Evolutionary conservation across 805 yeast species (phyloP), one percentile per base, ranked within the genome.

Genomic region (Candida jianshihensis): DNA sequence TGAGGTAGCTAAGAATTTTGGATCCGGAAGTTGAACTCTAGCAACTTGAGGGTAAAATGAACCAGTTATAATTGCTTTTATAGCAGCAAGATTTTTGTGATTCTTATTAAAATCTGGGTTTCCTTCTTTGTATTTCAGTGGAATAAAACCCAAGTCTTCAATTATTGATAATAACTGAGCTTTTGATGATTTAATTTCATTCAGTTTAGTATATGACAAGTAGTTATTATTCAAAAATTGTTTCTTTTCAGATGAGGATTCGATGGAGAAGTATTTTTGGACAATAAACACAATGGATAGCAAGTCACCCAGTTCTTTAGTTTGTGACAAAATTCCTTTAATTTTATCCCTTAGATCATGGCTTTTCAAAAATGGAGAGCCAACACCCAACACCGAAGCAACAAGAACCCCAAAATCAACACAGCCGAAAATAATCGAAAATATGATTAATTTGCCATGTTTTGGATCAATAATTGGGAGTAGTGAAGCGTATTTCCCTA

Each of bases 31-130:
- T 49, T 82, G 87, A 4, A 87, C 84, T 42, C 86, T 68, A 0
- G 92, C 89, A 24, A 87, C 65, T 37, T 83, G 81, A 0, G 97
- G 97, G 49, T 81, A 84, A 47, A 80, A 74, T 0, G 96, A 71
- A 3, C 95, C 94, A 0, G 95, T 78, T 15, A 88, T 60, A 2
- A 90, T 68, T 0, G 94, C 74, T 17, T 77, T 68, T 1, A 87
- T 46, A 1, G 89, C 63, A 3, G 71, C 58, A 24, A 59, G 55
- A 47, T 79, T 78, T 1, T 51, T 51, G 5, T 58, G 57, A 44
- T 82, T 81, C 40, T 74, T 59, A 53, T 80, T 80, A 44, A 78
- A 54, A 16, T 51, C 44, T 4, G 49, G 33, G n/a, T 44, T 38
- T 3, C 52, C 48, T 1, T 44, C 44, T 26, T 57, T 60, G 42